Evolutionary conservation across 208 protist species (phyloP), one percentile per base, ranked within the genome.

Genomic region (Entamoeba histolytica): DNA sequence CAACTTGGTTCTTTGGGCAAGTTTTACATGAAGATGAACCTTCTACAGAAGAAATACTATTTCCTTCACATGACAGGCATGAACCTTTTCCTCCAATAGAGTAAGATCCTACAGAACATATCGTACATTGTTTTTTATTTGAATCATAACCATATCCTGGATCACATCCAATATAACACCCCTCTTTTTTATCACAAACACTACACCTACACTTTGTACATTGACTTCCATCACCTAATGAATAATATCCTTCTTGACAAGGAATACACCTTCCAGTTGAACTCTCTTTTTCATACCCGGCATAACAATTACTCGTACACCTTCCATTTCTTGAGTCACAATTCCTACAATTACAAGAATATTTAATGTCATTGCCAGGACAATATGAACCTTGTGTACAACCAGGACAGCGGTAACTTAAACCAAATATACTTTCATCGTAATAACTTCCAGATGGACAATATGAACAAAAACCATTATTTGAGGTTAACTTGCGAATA

Each of bases 401-500:
- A 69, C 17, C 2, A 69, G 0, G 3, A 69, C 55, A 14, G 1
- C 17, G 0, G 3, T 14, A 69, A 61, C 17, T 23, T 23, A 23
- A 61, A 61, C 52, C 3, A 1, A 28, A 23, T 23, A 14, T 23
- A 69, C 3, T 28, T 69, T 69, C 3, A 23, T 69, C 3, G 12
- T 69, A 28, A 69, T 69, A 15, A 69, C 3, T 69, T 69, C 55
- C 55, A 69, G 44, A 4, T 2, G 1, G 0, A 47, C 44, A 47
- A 47, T 47, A 47, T 0, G 44, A 47, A 47, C 44, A 47, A 47
- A 47, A 4, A 47, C 44, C 44, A 47, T 47, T 39, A 39, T 0
- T 47, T 47, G 44, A 4, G 4, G 1, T 5, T 0, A 4, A 47
- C 4, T 0, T 4, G 0, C 4, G 44, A 47, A 1, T 3, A 17